These are phyloP conservation scores for Coelastrella sp. DNA, from an alignment of 139 green algal species.

Conservation along the genomic window DNA sequence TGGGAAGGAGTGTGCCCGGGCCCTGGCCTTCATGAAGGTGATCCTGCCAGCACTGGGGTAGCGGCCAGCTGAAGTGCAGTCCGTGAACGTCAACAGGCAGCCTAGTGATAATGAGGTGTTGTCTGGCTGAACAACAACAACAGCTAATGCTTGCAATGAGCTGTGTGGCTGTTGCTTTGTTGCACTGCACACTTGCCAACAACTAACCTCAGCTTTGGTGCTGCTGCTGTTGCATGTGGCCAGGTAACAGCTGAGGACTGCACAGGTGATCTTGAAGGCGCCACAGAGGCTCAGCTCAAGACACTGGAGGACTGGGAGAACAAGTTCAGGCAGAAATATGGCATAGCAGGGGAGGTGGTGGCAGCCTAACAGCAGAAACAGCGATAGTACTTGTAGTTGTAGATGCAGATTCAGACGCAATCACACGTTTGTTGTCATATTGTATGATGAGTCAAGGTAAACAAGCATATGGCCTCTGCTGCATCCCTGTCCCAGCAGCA, in stretches of 20 bases:
- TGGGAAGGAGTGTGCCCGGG: conserved; percentile 27
- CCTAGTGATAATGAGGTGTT: neutral
- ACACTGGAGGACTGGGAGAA: conserved; percentile 36
- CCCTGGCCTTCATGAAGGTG: conserved; percentile 44
- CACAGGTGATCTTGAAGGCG: conserved; percentile 17
- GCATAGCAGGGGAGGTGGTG: conserved; percentile 8
- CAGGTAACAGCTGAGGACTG: conserved; percentile 41
- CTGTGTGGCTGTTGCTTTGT: neutral
- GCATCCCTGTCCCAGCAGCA: too few relatives aligned
- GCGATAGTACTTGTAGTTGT: too few relatives aligned
- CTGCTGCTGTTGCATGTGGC: conserved; percentile 7
- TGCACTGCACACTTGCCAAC: neutral
- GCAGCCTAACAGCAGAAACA: neutral
- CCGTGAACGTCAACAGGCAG: neutral
- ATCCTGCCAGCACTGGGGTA: neutral
- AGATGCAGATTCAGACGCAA: too few relatives aligned
- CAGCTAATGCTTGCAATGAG: neutral
- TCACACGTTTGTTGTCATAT: too few relatives aligned
- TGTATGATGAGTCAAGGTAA: too few relatives aligned
- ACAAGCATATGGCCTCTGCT: too few relatives aligned
- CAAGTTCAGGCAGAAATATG: conserved; percentile 31
- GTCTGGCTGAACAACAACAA: neutral
- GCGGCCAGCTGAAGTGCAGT: neutral
- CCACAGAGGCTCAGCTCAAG: conserved; percentile 40
- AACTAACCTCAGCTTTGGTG: neutral